These are phyloP conservation scores for Candida alai DNA, from an alignment of 805 yeast species.

Conservation along the genomic window DNA sequence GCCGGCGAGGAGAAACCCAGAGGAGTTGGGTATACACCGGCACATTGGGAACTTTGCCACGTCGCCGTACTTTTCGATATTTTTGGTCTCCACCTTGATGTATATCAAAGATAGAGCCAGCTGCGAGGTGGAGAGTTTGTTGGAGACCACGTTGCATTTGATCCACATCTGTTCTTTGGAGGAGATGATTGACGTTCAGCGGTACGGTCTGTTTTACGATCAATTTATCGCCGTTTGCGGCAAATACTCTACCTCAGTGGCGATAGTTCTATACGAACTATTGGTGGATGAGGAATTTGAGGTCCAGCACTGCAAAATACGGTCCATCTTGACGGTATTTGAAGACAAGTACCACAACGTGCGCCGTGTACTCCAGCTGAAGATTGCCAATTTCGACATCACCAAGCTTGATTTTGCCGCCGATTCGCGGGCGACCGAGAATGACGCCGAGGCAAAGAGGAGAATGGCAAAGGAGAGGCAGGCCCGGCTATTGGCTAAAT, in stretches of 20 bases:
- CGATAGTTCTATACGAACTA: constrained; percentile 31
- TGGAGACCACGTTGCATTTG: constrained; percentile 61
- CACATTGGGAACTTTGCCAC: constrained; percentile 50
- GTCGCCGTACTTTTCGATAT: constrained; percentile 49
- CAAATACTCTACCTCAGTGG: constrained; percentile 34
- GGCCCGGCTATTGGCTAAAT: constrained; percentile 67
- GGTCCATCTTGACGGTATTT: constrained; percentile 46
- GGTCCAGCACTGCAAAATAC: constrained; percentile 49
- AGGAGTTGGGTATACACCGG: constrained; percentile 35
- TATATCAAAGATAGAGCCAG: constrained; percentile 32
- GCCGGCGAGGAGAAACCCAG: constrained; percentile 42
- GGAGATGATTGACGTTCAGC: constrained; percentile 21
- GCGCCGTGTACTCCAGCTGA: constrained; percentile 14
- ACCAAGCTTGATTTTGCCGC: constrained; percentile 16
- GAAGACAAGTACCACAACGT: constrained; percentile 21
- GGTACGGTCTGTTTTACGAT: constrained; percentile 30
- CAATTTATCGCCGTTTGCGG: constrained; percentile 28
- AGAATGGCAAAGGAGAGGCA: constrained; percentile 66
- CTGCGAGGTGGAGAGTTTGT: constrained; percentile 50
- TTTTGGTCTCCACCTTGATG: constrained; percentile 47
- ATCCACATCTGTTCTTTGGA: constrained; percentile 54
- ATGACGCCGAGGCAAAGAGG: constrained; percentile 57
- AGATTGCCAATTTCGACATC: constrained; percentile 23
- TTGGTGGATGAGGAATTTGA: constrained; percentile 39
- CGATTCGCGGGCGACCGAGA: constrained; percentile 16